Evolutionary conservation across 2,329 filamentous ascomycete species (phyloP).

Genomic region (Nannizziopsis arthrosporioides): DNA sequence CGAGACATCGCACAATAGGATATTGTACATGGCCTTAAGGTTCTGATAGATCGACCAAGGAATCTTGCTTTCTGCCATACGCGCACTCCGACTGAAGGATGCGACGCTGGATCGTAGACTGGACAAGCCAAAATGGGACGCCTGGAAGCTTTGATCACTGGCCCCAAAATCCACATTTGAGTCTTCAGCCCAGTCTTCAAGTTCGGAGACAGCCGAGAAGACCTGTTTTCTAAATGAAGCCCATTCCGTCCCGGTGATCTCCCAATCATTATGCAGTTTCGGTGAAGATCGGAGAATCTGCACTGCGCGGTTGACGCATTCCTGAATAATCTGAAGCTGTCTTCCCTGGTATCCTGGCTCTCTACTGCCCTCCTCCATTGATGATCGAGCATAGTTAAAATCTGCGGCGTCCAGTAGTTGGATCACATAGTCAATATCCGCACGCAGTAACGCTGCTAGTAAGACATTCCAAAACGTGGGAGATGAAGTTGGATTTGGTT

Average conservation of each 20-base stretch:
- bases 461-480: conserved; percentile 74
- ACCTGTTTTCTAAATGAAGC: conserved; percentile 67
- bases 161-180: conserved; percentile 41
- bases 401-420: conserved; percentile 60
- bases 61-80: conserved; percentile 70
- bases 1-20: conserved; percentile 62
- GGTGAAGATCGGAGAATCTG: conserved; percentile 64
- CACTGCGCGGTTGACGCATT: conserved; percentile 57
- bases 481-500: conserved; percentile 65
- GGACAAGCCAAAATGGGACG: conserved; percentile 33
- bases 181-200: conserved; percentile 71
- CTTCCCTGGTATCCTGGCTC: conserved; percentile 59
- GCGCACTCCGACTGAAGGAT: conserved; percentile 54
- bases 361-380: conserved; percentile 50
- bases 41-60: conserved; percentile 87
- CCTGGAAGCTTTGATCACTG: conserved; percentile 36
- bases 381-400: conserved; percentile 62
- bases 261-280: conserved; percentile 59
- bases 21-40: conserved; percentile 65
- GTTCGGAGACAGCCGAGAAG: conserved; percentile 53
- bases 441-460: conserved; percentile 62
- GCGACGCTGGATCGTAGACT: conserved; percentile 41
- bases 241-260: conserved; percentile 73
- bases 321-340: conserved; percentile 66
- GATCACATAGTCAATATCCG: conserved; percentile 57